These are phyloP conservation scores for Aspergillus wentii DNA, from an alignment of 495 filamentous ascomycete species.

Conservation along the genomic window DNA sequence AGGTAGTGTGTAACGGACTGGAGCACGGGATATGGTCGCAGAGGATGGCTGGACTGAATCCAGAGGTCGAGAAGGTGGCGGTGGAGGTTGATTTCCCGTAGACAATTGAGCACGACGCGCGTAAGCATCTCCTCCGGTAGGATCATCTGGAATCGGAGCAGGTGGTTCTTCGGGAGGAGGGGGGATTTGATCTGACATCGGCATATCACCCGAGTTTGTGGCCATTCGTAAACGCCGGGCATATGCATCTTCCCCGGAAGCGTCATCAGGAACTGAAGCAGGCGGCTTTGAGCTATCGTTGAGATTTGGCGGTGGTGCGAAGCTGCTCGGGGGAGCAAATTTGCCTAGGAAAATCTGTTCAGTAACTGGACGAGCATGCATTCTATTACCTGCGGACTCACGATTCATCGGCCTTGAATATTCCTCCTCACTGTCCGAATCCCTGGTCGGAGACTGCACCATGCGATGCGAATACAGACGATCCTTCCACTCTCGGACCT, in stretches of 20 bases:
- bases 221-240: conserved; percentile 54
- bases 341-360: conserved; percentile 40
- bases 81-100: conserved; percentile 18
- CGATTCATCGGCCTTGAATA: conserved; percentile 45
- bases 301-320: conserved; percentile 64
- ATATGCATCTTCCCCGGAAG: conserved; percentile 69
- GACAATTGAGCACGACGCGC: conserved; percentile 53
- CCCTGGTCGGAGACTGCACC: conserved; percentile 44
- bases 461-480: conserved; percentile 73
- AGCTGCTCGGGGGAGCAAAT: conserved; percentile 69
- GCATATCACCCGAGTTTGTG: conserved; percentile 8
- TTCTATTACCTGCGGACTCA: conserved; percentile 28
- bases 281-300: conserved; percentile 33
- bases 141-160: conserved; percentile 42
- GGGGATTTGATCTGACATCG: conserved; percentile 15
- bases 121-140: conserved; percentile 65
- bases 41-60: conserved; percentile 36
- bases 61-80: conserved; percentile 29
- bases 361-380: background rate
- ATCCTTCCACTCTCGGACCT: conserved; percentile 86
- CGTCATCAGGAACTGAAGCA: conserved; percentile 43
- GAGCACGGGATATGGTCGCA: conserved; percentile 74
- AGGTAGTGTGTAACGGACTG: conserved; percentile 75
- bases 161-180: conserved; percentile 37
- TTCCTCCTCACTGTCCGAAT: conserved; percentile 52